Percentiles rank a stretch among this genome's conserved stretches.
Conservation (phyloP, 257 asterid genomes). For the Fraxinus excelsior region DNA sequence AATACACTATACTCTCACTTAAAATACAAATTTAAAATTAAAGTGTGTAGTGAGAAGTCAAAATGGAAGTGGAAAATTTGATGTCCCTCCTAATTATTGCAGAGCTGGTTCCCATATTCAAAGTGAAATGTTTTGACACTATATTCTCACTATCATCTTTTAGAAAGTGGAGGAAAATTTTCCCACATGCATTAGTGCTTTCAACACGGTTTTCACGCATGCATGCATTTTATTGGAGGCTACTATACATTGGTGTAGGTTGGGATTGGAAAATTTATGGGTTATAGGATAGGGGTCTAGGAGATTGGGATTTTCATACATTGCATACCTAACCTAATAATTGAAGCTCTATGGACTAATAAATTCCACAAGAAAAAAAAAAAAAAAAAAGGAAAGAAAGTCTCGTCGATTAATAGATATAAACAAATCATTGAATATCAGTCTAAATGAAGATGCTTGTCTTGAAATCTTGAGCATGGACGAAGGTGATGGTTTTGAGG, state of each 20-base stretch:
- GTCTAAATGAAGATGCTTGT: no score
- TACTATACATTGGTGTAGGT: background rate
- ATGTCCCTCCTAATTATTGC: conserved; percentile 5
- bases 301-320: background rate
- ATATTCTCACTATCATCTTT: background rate
- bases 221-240: background rate
- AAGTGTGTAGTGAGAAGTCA: conserved; percentile 22
- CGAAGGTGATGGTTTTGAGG: no score
- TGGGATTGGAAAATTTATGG: background rate
- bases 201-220: conserved; percentile 21
- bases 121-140: background rate
- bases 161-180: background rate
- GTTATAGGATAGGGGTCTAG: background rate
- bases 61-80: conserved; percentile 24
- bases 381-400: background rate
- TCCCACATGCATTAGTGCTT: conserved; percentile 12
- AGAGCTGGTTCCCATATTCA: conserved; percentile 25
- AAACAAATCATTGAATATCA: no score
- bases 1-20: background rate
- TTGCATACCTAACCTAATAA: background rate
- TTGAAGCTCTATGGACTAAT: background rate
- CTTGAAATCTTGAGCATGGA: no score
- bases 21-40: background rate
- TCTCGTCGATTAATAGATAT: no score
- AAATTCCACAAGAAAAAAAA: background rate